Percentiles rank a stretch among this genome's conserved stretches.
Conservation (phyloP, 129 eudicot species). For the Mikania micrantha region DNA sequence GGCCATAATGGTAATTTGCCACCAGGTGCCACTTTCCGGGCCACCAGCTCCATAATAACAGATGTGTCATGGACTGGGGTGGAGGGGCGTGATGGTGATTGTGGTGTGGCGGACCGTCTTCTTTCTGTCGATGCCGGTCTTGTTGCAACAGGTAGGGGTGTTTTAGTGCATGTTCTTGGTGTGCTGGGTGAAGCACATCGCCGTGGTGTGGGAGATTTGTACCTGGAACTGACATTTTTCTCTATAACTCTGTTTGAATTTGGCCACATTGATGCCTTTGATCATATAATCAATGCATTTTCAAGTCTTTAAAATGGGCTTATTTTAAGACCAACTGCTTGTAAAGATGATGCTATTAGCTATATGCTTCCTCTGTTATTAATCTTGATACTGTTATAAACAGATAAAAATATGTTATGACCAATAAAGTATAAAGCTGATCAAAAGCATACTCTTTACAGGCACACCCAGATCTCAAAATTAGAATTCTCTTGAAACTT, state of each 20-base stretch:
- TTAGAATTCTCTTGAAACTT: slow-evolving; percentile 28
- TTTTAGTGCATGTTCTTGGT: slow-evolving; percentile 32
- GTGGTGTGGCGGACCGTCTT: slow-evolving; percentile 55
- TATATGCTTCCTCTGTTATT: slow-evolving; percentile 38
- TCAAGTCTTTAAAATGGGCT: slow-evolving; percentile 12
- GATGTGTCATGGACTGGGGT: slow-evolving; percentile 63
- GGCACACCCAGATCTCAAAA: slow-evolving; percentile 44
- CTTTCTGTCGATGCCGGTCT: slow-evolving; percentile 81
- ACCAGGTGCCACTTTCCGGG: slow-evolving; percentile 44
- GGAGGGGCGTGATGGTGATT: slow-evolving; percentile 51
- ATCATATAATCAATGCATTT: slow-evolving; percentile 28
- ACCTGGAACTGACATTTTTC: slow-evolving; percentile 72
- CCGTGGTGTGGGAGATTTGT: slow-evolving; percentile 64
- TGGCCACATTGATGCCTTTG: slow-evolving; percentile 51
- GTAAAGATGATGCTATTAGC: slow-evolving; percentile 29
- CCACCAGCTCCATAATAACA: slow-evolving; percentile 36
- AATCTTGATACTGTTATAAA: slow-evolving; percentile 25
- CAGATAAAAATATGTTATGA: slow-evolving; percentile 27
- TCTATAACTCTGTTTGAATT: slow-evolving; percentile 41
- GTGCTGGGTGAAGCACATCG: slow-evolving; percentile 66
- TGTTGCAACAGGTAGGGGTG: slow-evolving; percentile 32
- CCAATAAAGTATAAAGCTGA: slow-evolving; percentile 42
- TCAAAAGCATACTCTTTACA: slow-evolving; percentile 62
- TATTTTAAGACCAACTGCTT: neutral
- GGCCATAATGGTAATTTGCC: slow-evolving; percentile 73